Base-by-base conservation (phyloP, 2,329 filamentous ascomycete species). In the Pyrenophora seminiperda region DNA sequence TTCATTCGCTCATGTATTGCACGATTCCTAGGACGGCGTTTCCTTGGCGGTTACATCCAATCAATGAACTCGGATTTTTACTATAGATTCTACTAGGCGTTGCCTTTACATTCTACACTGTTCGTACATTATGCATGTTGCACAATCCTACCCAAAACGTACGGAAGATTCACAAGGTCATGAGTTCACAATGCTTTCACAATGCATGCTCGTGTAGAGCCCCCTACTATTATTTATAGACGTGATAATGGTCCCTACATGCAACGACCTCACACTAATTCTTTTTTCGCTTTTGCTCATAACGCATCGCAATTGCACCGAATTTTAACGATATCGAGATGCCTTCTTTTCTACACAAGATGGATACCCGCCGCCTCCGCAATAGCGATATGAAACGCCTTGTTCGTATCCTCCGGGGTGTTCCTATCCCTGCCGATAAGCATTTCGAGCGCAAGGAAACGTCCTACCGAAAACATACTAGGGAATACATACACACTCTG, bases 371-470 rank as follows among this genome's bases (percentile, higher is more conserved):
- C 3, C 50, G 46, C 33, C 61, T 69, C 14, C 44, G 54, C 15
- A 54, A 59, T 36, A n/a, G 19, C 15, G 66, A 68, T 7, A 66
- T 70, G 39, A 63, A 65, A 19, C 50, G 47, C 2, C 47, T 71
- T 6, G 58, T 56, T n/a, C 48, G 42, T 10, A 46, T 70, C 29
- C 44, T 70, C 7, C 56, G 54, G 13, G 39, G 33, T 30, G 41
- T 53, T 3, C 50, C 61, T 15, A 32, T 34, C 19, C 30, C 41
- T 5, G 13, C n/a, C 2, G 46, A 49, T 7, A n/a, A 36, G 7
- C 18, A 13, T 20, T 45, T 50, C 13, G n/a, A 37, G 13, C 20
- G 18, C 19, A 47, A 50, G n/a, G 15, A 47, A 4, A 22, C 29
- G 7, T 24, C 18, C 1, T 58, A 65, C 37, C 43, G 29, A 15